Conservation (phyloP, 441 rosid genomes). For the Metrosideros polymorpha region DNA sequence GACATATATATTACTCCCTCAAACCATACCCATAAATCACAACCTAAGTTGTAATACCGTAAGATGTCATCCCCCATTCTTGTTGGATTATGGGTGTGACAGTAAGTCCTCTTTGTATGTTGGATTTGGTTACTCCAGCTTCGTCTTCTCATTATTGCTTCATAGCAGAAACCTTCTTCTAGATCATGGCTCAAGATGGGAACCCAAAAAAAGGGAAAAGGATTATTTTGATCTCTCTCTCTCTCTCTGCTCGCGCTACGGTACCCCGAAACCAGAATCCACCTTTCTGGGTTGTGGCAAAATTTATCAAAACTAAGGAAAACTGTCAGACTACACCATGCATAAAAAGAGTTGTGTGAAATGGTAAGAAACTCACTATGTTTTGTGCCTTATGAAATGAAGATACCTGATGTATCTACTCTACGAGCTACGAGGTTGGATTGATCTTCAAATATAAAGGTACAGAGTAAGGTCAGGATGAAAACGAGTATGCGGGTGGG, state of each 20-base stretch:
- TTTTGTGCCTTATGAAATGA: background rate
- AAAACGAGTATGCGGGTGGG: background rate
- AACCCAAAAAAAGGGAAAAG: background rate
- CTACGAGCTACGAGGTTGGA: background rate
- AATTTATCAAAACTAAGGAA: background rate
- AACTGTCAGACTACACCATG: background rate
- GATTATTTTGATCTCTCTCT: background rate
- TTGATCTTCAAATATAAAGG: background rate
- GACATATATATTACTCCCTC: too few relatives aligned
- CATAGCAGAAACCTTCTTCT: background rate
- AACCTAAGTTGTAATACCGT: too few relatives aligned
- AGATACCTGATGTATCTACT: background rate
- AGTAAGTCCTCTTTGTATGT: background rate
- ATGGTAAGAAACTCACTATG: background rate
- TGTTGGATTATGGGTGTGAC: too few relatives aligned
- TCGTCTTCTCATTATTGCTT: background rate
- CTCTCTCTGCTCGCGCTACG: background rate
- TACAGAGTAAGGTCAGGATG: background rate
- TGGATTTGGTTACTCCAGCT: background rate
- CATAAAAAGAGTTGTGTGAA: background rate
- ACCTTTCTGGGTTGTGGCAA: background rate
- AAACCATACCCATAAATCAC: too few relatives aligned
- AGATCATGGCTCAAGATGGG: background rate
- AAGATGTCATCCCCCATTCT: too few relatives aligned
- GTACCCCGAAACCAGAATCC: background rate